phyloP scores from a whole-genome alignment of 495 filamentous ascomycete species.

The Penicillium desertorum region DNA sequence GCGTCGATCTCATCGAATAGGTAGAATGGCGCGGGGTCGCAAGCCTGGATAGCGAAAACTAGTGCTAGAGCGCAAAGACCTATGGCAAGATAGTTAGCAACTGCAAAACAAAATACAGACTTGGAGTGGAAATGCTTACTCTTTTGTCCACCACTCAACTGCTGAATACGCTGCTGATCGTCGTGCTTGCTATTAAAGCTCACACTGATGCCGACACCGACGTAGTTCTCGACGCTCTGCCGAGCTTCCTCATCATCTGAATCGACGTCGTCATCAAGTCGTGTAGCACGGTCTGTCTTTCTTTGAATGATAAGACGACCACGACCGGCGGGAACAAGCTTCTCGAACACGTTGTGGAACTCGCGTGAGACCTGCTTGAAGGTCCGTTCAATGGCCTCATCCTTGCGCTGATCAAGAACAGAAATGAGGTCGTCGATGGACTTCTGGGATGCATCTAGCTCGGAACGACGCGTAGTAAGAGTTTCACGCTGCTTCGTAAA shows the following conservation, averaged over 20 bases:
- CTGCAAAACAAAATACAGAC: background rate
- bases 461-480: slow-evolving; percentile 74
- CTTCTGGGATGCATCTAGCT: slow-evolving; percentile 77
- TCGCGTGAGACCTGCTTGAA: slow-evolving; percentile 96
- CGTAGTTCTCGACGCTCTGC: slow-evolving; percentile 90
- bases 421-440: slow-evolving; percentile 87
- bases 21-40: slow-evolving; percentile 96
- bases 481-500: slow-evolving; percentile 90
- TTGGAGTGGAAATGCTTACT: slow-evolving; percentile 54
- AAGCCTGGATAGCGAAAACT: slow-evolving; percentile 98
- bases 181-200: slow-evolving; percentile 98
- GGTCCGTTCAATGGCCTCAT: slow-evolving; percentile 88
- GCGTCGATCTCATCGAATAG: slow-evolving; percentile 99
- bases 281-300: slow-evolving; percentile 68
- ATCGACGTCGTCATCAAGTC: slow-evolving; percentile 66
- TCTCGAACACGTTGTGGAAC: slow-evolving; percentile 89
- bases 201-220: slow-evolving; percentile 95
- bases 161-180: slow-evolving; percentile 96
- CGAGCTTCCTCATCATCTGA: slow-evolving; percentile 56
- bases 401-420: slow-evolving; percentile 91
- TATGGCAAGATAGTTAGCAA: slow-evolving; percentile 35
- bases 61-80: slow-evolving; percentile 92
- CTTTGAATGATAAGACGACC: slow-evolving; percentile 92
- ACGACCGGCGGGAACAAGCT: slow-evolving; percentile 89
- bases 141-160: slow-evolving; percentile 96